Conservation (phyloP, 2,329 filamentous ascomycete genomes). For the Aureobasidium namibiae region DNA sequence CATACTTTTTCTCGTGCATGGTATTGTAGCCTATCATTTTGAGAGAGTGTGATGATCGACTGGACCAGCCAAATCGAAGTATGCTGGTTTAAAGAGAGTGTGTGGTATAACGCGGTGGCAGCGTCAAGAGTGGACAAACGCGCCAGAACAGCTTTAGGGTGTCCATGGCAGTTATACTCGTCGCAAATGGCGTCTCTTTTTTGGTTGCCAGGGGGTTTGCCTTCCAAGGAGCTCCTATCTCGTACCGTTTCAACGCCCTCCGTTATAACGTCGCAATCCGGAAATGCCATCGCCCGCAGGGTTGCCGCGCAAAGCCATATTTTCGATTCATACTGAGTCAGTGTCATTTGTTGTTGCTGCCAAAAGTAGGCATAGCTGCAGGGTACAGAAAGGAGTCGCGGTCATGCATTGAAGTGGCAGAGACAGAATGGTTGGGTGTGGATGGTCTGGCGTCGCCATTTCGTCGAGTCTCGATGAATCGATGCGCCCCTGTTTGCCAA, state of each 20-base stretch:
- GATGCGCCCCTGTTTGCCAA: not conserved
- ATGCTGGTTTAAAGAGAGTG: not conserved
- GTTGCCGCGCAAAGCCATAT: not conserved
- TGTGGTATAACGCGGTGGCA: not conserved
- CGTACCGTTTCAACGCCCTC: constrained; percentile 1
- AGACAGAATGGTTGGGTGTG: not conserved
- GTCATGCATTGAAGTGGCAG: not conserved
- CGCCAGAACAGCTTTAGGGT: not conserved
- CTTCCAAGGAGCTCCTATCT: not conserved
- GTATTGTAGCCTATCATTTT: not conserved
- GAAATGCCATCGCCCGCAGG: not conserved
- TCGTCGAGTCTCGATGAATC: not conserved
- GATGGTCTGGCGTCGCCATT: not conserved
- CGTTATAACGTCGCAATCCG: not conserved
- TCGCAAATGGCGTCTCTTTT: not conserved
- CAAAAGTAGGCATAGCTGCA: not conserved
- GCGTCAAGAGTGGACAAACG: not conserved
- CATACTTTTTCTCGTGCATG: constrained; percentile 4
- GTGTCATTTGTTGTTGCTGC: not conserved
- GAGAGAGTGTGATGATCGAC: not conserved
- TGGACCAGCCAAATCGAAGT: constrained; percentile 2
- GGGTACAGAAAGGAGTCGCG: not conserved
- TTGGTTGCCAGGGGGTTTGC: not conserved
- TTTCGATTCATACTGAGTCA: not conserved
- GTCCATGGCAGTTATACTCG: not conserved